phyloP scores from a whole-genome alignment of 2,329 filamentous ascomycete species.

The Ceratocystis colombiana region DNA sequence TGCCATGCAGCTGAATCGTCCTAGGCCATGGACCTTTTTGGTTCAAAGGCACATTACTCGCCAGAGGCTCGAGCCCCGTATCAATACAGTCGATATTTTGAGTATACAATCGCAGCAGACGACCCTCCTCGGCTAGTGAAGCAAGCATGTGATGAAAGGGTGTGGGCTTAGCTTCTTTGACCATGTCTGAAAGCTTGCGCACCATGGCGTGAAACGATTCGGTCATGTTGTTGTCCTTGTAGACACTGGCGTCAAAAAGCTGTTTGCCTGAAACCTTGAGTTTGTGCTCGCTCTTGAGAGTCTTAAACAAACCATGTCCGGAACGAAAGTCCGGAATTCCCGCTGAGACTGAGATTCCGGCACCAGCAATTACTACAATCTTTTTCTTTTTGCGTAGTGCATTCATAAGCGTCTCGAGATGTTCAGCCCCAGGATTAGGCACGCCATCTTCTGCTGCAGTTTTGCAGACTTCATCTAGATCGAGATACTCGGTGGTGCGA shows the following conservation, averaged over 20 bases:
- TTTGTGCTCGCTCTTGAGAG: slow-evolving; percentile 75
- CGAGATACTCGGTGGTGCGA: slow-evolving; percentile 71
- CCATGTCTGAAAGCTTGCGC: slow-evolving; percentile 70
- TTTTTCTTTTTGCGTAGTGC: slow-evolving; percentile 82
- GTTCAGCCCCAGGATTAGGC: slow-evolving; percentile 40
- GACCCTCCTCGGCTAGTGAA: slow-evolving; percentile 75
- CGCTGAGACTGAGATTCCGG: slow-evolving; percentile 92
- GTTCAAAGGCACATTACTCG: slow-evolving; percentile 70
- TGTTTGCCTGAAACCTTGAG: slow-evolving; percentile 84
- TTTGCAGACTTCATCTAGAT: slow-evolving; percentile 44
- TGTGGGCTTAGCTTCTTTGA: slow-evolving; percentile 67
- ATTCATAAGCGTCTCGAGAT: slow-evolving; percentile 62
- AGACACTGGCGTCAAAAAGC: slow-evolving; percentile 94
- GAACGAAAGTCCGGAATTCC: slow-evolving; percentile 97
- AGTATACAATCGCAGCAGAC: slow-evolving; percentile 81
- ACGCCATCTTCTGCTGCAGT: slow-evolving; percentile 34
- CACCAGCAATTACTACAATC: slow-evolving; percentile 92
- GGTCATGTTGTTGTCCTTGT: slow-evolving; percentile 81
- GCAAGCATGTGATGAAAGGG: slow-evolving; percentile 89
- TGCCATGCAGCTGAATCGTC: slow-evolving; percentile 88
- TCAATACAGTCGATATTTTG: slow-evolving; percentile 97
- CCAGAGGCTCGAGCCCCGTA: slow-evolving; percentile 66
- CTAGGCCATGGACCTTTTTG: slow-evolving; percentile 83
- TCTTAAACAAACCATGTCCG: slow-evolving; percentile 76
- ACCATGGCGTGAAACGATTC: slow-evolving; percentile 95